phyloP scores from a whole-genome alignment of 169 alveolate genomes.

The Eimeria brunetti region DNA sequence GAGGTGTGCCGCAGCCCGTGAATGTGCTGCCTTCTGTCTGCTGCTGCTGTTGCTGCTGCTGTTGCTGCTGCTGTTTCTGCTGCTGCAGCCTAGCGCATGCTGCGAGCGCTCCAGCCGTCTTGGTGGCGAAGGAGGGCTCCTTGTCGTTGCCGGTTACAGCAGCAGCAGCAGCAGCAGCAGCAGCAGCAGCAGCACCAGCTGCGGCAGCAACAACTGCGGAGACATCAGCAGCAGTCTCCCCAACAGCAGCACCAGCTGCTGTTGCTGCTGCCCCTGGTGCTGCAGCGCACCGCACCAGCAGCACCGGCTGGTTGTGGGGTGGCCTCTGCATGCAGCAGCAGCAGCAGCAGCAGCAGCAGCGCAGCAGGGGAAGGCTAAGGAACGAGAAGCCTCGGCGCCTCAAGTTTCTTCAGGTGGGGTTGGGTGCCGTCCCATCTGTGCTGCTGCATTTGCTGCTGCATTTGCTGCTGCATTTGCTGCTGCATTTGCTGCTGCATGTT shows the following conservation, averaged over 20 bases:
- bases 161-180: constrained; percentile 15
- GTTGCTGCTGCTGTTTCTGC: neutral
- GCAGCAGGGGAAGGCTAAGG: constrained; percentile 69
- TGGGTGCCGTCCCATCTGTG: neutral
- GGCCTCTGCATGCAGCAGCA: constrained; percentile 69
- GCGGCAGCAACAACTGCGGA: constrained; percentile 22
- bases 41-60: neutral
- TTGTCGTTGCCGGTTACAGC: constrained; percentile 44
- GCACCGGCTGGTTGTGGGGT: constrained; percentile 65
- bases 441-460: constrained; percentile 9
- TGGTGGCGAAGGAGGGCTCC: constrained; percentile 37
- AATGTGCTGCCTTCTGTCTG: neutral
- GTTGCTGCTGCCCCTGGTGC: constrained; percentile 37
- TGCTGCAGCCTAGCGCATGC: constrained; percentile 59
- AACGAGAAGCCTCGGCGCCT: constrained; percentile 73
- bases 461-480: constrained; percentile 78
- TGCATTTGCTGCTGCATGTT: constrained; percentile 52
- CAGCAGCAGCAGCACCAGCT: constrained; percentile 50
- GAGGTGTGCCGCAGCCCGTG: neutral
- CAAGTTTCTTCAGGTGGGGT: constrained; percentile 36
- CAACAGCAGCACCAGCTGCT: constrained; percentile 38
- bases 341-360: constrained; percentile 80
- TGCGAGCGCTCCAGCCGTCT: constrained; percentile 29
- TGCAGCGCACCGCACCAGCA: constrained; percentile 20
- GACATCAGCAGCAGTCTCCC: constrained; percentile 5